These are phyloP conservation scores for Scheffersomyces stambukii DNA, from an alignment of 1,139 yeast genomes.

Conservation along the genomic window DNA sequence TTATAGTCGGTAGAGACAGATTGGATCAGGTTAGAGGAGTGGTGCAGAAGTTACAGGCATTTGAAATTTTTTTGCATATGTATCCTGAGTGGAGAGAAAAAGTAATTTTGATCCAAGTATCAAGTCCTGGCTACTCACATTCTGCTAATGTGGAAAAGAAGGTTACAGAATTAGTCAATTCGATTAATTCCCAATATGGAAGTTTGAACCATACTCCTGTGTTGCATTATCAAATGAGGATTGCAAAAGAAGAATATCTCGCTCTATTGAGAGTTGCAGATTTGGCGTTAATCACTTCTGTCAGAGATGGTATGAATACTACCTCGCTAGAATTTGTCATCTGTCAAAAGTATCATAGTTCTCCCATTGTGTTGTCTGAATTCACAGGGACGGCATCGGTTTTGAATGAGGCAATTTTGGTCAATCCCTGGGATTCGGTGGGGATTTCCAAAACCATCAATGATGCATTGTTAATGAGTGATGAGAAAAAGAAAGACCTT, in stretches of 20 bases:
- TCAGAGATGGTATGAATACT: slow-evolving; percentile 96
- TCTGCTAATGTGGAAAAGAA: slow-evolving; percentile 65
- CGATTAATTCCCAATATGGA: slow-evolving; percentile 82
- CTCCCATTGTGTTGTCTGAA: slow-evolving; percentile 84
- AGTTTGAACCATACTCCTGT: slow-evolving; percentile 77
- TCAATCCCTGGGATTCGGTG: slow-evolving; percentile 96
- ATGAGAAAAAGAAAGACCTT: slow-evolving; percentile 35
- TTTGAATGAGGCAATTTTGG: slow-evolving; percentile 72
- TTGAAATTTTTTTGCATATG: slow-evolving; percentile 77
- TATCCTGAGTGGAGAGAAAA: slow-evolving; percentile 89
- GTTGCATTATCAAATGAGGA: slow-evolving; percentile 85
- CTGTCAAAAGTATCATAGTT: slow-evolving; percentile 69
- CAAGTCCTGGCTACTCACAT: slow-evolving; percentile 68
- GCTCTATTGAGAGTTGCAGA: slow-evolving; percentile 89
- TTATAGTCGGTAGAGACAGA: slow-evolving; percentile 81
- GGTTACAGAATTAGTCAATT: slow-evolving; percentile 72
- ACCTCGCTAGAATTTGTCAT: slow-evolving; percentile 90
- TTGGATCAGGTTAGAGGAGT: slow-evolving; percentile 80
- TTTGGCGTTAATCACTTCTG: slow-evolving; percentile 80
- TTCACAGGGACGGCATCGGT: slow-evolving; percentile 90
- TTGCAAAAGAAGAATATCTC: slow-evolving; percentile 83
- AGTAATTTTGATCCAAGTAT: slow-evolving; percentile 88
- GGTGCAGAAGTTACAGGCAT: slow-evolving; percentile 75
- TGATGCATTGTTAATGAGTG: slow-evolving; percentile 54
- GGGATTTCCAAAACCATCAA: slow-evolving; percentile 86